These are phyloP conservation scores for Gracilaria vermiculophylla DNA, from an alignment of 23 red algal species.

Conservation along the genomic window DNA sequence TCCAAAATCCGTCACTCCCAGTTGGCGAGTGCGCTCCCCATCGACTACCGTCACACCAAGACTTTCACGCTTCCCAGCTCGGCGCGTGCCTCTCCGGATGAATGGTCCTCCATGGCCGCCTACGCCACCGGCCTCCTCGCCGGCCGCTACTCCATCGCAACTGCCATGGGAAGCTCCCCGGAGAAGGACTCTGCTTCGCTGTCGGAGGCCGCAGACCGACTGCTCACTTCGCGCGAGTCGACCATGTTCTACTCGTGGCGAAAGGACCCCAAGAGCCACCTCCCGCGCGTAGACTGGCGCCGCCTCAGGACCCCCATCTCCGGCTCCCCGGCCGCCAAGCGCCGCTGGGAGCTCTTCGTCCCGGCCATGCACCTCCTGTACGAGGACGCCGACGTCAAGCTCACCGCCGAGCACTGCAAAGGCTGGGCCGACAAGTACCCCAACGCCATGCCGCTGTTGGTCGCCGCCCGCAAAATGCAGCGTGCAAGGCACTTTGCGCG, in stretches of 20 bases:
- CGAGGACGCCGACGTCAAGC: neutral
- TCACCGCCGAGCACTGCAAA: conserved; percentile 44
- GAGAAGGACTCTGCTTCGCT: conserved; percentile 5
- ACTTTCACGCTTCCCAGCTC: neutral
- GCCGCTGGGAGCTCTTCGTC: conserved; percentile 33
- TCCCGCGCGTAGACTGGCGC: conserved; percentile 42
- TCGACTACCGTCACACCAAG: conserved; percentile 10
- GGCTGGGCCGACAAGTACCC: conserved; percentile 53
- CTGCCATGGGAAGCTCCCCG: neutral
- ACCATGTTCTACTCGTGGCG: conserved; percentile 25
- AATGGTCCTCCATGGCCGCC: conserved; percentile 16
- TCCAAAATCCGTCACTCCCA: neutral
- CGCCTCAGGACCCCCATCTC: conserved; percentile 5
- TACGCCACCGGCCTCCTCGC: conserved; percentile 15
- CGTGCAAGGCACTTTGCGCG: neutral
- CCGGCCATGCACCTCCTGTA: conserved; percentile 33
- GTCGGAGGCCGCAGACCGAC: conserved; percentile 19
- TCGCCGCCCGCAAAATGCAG: conserved; percentile 32
- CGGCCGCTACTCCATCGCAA: conserved; percentile 49
- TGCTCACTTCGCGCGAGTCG: conserved; percentile 52
- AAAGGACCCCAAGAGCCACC: neutral
- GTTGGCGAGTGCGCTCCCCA: neutral
- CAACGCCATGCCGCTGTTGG: conserved; percentile 37
- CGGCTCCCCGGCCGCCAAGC: conserved; percentile 3
- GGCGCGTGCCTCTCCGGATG: neutral